Evolutionary conservation across 176 grass and related monocot genomes (phyloP).

Genomic region (Carex cristatella): DNA sequence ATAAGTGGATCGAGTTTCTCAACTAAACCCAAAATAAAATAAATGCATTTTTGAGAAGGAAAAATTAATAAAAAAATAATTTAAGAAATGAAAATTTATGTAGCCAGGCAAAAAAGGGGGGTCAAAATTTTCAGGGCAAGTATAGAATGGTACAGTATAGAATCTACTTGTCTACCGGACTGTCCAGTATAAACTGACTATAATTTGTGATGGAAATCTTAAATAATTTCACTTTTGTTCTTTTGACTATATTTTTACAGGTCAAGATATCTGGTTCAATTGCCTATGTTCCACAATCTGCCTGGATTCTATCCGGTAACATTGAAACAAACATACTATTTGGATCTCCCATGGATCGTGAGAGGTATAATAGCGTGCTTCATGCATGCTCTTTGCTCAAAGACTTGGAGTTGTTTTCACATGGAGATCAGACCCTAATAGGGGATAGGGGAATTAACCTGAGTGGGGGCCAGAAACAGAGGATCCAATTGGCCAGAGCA

Average conservation of each 20-base stretch:
- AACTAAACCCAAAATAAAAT: background rate
- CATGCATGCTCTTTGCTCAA: constrained; percentile 92
- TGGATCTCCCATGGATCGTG: constrained; percentile 67
- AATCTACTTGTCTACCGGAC: background rate
- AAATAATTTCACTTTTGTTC: constrained; percentile 18
- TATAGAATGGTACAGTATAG: background rate
- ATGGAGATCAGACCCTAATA: constrained; percentile 93
- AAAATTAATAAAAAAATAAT: background rate
- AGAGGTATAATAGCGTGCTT: constrained; percentile 71
- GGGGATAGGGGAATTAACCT: constrained; percentile 98
- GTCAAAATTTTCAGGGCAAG: background rate
- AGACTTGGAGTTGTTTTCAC: constrained; percentile 81
- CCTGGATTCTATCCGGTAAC: constrained; percentile 98
- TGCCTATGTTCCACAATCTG: constrained; percentile 90
- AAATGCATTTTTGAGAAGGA: background rate
- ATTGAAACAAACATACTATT: constrained; percentile 98
- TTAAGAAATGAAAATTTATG: background rate
- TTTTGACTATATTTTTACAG: constrained; percentile 44
- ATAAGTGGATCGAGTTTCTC: background rate
- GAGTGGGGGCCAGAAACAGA: constrained; percentile 98
- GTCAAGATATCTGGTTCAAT: constrained; percentile 76
- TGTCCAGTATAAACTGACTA: background rate
- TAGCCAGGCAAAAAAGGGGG: background rate
- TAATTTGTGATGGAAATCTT: background rate
- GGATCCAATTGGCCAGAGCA: constrained; percentile 92